Base-by-base conservation (phyloP, 2,329 filamentous ascomycete genomes). In the Aspergillus neotritici region DNA sequence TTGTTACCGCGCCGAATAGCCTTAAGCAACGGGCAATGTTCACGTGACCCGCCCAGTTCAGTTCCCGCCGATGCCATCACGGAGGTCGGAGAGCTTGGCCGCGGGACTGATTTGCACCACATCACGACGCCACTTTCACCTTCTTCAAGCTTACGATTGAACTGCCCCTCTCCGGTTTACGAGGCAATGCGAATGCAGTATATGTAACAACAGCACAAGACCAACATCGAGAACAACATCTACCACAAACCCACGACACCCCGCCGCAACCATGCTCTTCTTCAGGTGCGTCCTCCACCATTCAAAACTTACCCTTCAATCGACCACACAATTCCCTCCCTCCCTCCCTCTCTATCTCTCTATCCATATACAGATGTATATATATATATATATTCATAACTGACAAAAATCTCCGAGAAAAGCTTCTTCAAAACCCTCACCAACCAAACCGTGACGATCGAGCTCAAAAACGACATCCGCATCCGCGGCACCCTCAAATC, bases 371-470 rank as follows among this genome's bases (percentile, higher is more conserved):
- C 17, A 17, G 4, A 17, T 17, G 17, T 4, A 17, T 17, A 5
- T 5, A 17, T 17, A 4, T 17, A 3, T 21, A 21, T 21, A 21
- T 21, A 21, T 21, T 2, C 21, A 25, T 9, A 25, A 9, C 21
- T 25, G 9, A 25, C 21, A 17, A 17, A 5, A 17, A 17, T 25
- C n/a, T 15, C 42, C 37, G 38, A 43, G 8, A 25, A 16, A 63
- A 93, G 87, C 74, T 97, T 96, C 76, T 97, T 97, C 82, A 97
- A 97, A 71, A 97, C 91, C 41, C 86, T 97, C 61, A 94, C 96
- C 66, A 93, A 96, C 75, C 86, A 93, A 57, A 84, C 94, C 75
- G 90, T 98, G 62, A 97, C 90, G 36, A 89, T 98, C 65, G 93
- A 98, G 75, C 86, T 98, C 67, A 98, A 98, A 74, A 98, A 98